phyloP scores from a whole-genome alignment of 2,329 filamentous ascomycete genomes.

The Ascochyta clinopodiicola region DNA sequence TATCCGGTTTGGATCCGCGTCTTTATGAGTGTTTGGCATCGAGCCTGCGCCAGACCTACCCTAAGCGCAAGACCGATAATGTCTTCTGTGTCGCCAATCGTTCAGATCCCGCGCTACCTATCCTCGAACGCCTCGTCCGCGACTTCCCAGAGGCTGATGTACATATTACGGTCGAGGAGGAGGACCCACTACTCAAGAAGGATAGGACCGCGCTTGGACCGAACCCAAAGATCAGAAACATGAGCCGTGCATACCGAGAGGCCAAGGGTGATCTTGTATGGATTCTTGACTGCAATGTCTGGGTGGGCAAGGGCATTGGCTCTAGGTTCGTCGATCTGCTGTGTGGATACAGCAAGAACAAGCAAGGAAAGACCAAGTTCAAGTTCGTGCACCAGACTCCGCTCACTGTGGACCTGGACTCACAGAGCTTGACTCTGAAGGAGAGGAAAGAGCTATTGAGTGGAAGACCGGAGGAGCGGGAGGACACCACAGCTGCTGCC shows the following conservation, averaged over 20 bases:
- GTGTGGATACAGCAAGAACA: slow-evolving; percentile 66
- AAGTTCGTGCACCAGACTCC: slow-evolving; percentile 97
- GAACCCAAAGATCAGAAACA: slow-evolving; percentile 98
- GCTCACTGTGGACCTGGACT: slow-evolving; percentile 75
- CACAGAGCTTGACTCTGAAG: slow-evolving; percentile 33
- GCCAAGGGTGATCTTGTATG: slow-evolving; percentile 86
- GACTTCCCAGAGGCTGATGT: slow-evolving; percentile 78
- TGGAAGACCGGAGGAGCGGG: slow-evolving; percentile 25
- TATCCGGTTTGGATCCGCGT: slow-evolving; percentile 88
- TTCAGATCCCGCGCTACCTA: slow-evolving; percentile 76
- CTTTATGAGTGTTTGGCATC: slow-evolving; percentile 93
- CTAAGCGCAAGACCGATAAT: slow-evolving; percentile 75
- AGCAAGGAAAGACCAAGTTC: slow-evolving; percentile 55
- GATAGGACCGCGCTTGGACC: slow-evolving; percentile 71
- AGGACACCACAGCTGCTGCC: slow-evolving; percentile 33
- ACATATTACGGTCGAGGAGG: slow-evolving; percentile 77
- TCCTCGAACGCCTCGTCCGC: slow-evolving; percentile 72
- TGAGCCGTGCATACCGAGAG: slow-evolving; percentile 90
- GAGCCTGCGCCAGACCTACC: slow-evolving; percentile 83
- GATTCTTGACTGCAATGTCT: slow-evolving; percentile 97
- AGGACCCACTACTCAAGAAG: slow-evolving; percentile 73
- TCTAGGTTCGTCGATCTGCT: slow-evolving; percentile 90
- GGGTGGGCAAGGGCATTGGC: slow-evolving; percentile 79
- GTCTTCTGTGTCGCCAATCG: slow-evolving; percentile 80
- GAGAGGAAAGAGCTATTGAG: slow-evolving; percentile 43